Conservation (phyloP, 768 basidiomycete genomes). For the Lentinula boryana region DNA sequence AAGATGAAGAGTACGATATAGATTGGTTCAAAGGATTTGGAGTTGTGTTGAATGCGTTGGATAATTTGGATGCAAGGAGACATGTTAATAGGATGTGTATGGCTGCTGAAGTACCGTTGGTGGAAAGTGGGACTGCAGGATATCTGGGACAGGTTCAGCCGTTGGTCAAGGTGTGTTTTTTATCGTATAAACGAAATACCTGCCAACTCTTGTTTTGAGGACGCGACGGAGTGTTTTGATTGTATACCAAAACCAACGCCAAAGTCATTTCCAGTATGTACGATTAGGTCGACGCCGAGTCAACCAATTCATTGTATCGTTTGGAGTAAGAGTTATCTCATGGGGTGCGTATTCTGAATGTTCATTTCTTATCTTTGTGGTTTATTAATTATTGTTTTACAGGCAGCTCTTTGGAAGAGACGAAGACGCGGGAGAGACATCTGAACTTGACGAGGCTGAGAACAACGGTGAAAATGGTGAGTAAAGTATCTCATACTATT, state of each 20-base stretch:
- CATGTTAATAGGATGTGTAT: conserved; percentile 99
- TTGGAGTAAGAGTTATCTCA: conserved; percentile 96
- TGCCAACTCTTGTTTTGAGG: conserved; percentile 33
- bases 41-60: conserved; percentile 91
- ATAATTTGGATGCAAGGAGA: conserved; percentile 94
- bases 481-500: conserved; percentile 10
- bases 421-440: conserved; percentile 57
- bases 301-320: conserved; percentile 99
- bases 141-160: conserved; percentile 98
- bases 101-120: conserved; percentile 82
- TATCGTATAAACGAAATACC: background rate
- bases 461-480: conserved; percentile 90
- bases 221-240: conserved; percentile 91
- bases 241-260: conserved; percentile 91
- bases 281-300: conserved; percentile 93
- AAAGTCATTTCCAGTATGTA: conserved; percentile 95
- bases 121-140: conserved; percentile 95
- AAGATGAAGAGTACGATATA: conserved; percentile 84
- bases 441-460: conserved; percentile 82
- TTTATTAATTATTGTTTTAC: background rate
- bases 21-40: conserved; percentile 89
- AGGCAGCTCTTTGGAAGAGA: conserved; percentile 96
- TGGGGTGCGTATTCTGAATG: conserved; percentile 53
- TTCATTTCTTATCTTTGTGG: background rate
- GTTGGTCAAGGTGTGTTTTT: conserved; percentile 60